Evolutionary conservation across 352 stramenopile species (phyloP).

Genomic region (Globisporangium cystogenes): DNA sequence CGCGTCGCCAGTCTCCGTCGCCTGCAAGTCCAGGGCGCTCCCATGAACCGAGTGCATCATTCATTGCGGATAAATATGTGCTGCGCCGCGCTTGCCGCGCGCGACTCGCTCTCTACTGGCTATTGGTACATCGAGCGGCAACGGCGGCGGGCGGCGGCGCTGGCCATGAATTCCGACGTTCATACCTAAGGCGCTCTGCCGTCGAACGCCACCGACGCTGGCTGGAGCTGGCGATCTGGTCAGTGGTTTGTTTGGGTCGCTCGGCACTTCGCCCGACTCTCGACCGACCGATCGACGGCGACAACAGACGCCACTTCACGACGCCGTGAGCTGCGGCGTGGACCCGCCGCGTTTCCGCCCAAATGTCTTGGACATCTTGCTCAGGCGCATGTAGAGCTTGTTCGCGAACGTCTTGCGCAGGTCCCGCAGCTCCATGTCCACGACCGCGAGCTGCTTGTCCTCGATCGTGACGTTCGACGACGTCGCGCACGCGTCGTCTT

Average conservation of each 20-base stretch:
- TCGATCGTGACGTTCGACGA: conserved; percentile 51
- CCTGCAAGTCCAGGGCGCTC: too few relatives aligned
- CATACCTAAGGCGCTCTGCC: conserved; percentile 1
- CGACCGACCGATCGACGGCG: too few relatives aligned
- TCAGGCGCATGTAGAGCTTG: conserved; percentile 47
- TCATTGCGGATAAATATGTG: conserved; percentile 12
- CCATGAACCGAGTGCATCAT: neutral
- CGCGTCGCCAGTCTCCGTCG: too few relatives aligned
- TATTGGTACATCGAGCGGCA: conserved; percentile 11
- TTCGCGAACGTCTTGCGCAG: conserved; percentile 55
- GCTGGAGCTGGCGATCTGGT: neutral
- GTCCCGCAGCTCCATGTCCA: conserved; percentile 61
- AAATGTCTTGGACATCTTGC: conserved; percentile 34
- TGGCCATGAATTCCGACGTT: conserved; percentile 13
- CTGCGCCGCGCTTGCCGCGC: neutral
- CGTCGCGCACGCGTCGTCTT: conserved; percentile 32
- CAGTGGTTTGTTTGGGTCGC: neutral
- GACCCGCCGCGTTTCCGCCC: conserved; percentile 16
- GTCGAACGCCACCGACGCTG: neutral
- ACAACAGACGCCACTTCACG: conserved; percentile 1
- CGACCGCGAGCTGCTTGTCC: conserved; percentile 57
- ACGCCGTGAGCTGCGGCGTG: conserved; percentile 10
- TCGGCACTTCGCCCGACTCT: neutral
- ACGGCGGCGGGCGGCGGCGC: neutral
- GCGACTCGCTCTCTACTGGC: conserved; percentile 9